Evolutionary conservation across 192 early-diverging fungal genomes (phyloP), one percentile per base, ranked within the genome.

Genomic region (Entomortierella parvispora): DNA sequence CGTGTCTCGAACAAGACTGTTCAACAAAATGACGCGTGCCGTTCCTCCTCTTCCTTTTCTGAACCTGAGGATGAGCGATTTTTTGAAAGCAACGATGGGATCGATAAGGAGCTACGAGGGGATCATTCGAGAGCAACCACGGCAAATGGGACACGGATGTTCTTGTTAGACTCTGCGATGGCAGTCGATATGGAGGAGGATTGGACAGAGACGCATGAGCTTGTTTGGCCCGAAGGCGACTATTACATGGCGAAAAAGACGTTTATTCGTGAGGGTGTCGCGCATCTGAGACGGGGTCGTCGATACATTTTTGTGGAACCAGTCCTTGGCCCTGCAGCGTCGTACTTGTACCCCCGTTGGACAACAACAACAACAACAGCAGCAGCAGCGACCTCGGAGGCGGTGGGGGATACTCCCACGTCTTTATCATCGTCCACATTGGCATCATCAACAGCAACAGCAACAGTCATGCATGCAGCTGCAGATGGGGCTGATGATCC

Each of bases 271-370:
- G 71, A 76, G 28, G 71, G 71, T 11, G 71, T 76, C 14, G 71
- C 71, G 2, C 71, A 76, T 57, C 59, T 76, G 29, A 76, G 56
- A 53, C 71, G 71, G 49, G 71, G 71, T 8, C 58, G 71, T 4
- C 50, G 71, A 4, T 76, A 76, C 47, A 76, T 76, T 26, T 76
- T 76, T 67, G 71, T 76, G 56, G 71, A 76, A 62, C 71, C 71
- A 0, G 65, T 76, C 53, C 54, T 76, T 23, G 71, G 71, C 42
- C 71, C 71, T 61, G 71, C 64, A 56, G 31, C 71, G 32, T 44
- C 71, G 33, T 76, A 62, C 46, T 34, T 76, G 22, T 76, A 76
- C 53, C 65, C 71, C 54, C 34, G 20, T 20, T 11, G n/a, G 18
- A 22, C 22, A 31, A 22, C 18, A 56, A n/a, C 54, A 56, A 10